Evolutionary conservation across 257 asterid genomes (phyloP), one percentile per base, ranked within the genome.

Genomic region (Striga asiatica): DNA sequence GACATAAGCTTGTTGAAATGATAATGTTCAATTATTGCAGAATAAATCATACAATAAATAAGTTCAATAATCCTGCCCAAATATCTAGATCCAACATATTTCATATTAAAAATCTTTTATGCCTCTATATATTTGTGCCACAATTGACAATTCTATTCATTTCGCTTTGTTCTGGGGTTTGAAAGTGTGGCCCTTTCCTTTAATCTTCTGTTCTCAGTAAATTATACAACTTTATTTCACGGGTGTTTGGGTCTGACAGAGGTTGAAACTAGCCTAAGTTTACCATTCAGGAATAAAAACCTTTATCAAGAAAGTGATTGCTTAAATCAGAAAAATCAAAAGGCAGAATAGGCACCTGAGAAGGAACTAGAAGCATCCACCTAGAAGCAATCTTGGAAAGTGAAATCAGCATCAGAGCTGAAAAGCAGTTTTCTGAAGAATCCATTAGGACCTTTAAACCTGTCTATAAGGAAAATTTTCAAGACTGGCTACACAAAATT

Each of bases 381-480:
- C 66, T 79, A 8, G 80, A 82, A 73, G 95, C 89, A 67, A 91
- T 73, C 77, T 73, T 73, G 62, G 98, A 76, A 54, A 91, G 93
- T 55, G 98, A 87, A 61, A 84, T 73, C 54, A 87, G 75, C 97
- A 91, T 75, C 55, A 69, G 66, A 41, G 75, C 64, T 37, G 89
- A 73, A 69, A 84, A 77, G 42, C 74, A 82, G 39, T 84, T 94
- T 32, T 80, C 94, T 8, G 66, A 54, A 60, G 88, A 82, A 72
- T 80, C 84, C 73, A 70, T 64, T 50, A 83, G 70, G 76, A 87
- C 76, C 75, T 72, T 79, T 35, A 68, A 65, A 77, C 97, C 98
- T 74, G 75, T 67, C 95, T 87, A 81, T 39, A 75, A 18, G 32
- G 48, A 72, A 43, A n/a, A 61, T 63, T 50, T 20, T 69, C 54